Evolutionary conservation across 257 asterid genomes (phyloP).

Genomic region (Gynochthodes officinalis): DNA sequence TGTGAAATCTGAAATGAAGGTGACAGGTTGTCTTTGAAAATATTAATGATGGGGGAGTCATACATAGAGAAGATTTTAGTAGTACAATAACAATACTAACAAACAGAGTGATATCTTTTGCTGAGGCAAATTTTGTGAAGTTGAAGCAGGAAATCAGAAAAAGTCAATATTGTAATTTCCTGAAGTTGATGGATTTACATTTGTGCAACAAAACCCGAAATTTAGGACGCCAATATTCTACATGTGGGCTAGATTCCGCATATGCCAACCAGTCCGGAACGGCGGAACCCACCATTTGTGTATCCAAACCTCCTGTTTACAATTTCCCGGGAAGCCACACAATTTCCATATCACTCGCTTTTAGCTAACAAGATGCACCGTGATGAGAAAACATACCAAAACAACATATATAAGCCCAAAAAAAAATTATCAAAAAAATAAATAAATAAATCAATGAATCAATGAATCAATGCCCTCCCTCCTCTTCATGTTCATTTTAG

Average conservation of each 20-base stretch:
- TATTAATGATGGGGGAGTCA: no score
- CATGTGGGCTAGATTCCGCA: conserved; percentile 26
- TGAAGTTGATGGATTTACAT: background rate
- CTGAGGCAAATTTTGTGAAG: no score
- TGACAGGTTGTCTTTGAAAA: no score
- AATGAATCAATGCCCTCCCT: background rate
- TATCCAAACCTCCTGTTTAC: conserved; percentile 35
- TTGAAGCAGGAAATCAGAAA: no score
- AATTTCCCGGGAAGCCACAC: conserved; percentile 29
- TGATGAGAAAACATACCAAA: conserved; percentile 1
- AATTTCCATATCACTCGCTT: conserved; percentile 19
- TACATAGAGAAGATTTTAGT: no score
- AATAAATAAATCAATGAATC: background rate
- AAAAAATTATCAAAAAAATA: background rate
- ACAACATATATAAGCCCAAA: no score
- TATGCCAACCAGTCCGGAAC: conserved; percentile 25
- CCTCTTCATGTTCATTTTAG: background rate
- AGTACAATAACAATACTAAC: no score
- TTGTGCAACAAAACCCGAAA: conserved; percentile 33
- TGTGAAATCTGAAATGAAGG: no score
- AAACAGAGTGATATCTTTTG: no score
- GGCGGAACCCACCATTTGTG: conserved; percentile 19
- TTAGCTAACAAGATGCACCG: conserved; percentile 22
- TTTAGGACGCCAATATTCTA: conserved; percentile 16
- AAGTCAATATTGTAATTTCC: background rate